Evolutionary conservation across 176 grass and related monocot genomes (phyloP).

Genomic region (Aegilops umbellulata): DNA sequence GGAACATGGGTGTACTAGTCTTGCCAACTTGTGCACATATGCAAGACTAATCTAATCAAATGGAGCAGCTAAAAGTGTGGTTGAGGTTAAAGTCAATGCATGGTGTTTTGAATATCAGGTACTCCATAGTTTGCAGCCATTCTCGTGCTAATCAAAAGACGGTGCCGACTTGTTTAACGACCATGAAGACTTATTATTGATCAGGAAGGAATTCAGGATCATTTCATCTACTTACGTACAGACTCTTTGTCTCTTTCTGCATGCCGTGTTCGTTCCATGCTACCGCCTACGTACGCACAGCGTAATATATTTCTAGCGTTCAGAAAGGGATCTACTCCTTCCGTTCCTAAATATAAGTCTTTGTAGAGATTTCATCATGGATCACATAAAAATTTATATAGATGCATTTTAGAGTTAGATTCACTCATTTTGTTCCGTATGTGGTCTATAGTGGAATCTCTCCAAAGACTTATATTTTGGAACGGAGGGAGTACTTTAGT

Average conservation of each 20-base stretch:
- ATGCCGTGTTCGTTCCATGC: not conserved
- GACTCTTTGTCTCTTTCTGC: not conserved
- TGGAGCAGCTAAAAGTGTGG: too few species aligned
- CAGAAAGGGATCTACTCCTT: too few species aligned
- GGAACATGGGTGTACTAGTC: not conserved
- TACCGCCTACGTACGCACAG: too few species aligned
- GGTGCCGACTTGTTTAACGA: constrained; percentile 22
- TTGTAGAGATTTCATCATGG: too few species aligned
- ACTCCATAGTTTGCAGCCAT: not conserved
- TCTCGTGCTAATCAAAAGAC: constrained; percentile 33
- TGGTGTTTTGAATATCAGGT: not conserved
- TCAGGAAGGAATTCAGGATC: not conserved
- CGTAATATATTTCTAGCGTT: too few species aligned
- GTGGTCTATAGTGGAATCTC: too few species aligned
- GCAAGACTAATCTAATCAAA: not conserved
- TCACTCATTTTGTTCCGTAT: too few species aligned
- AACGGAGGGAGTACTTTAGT: too few species aligned
- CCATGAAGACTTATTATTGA: not conserved
- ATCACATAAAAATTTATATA: too few species aligned
- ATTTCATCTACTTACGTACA: not conserved
- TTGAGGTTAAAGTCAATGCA: not conserved
- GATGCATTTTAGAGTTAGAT: too few species aligned
- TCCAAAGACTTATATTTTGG: too few species aligned
- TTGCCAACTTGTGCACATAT: not conserved
- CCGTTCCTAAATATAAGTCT: too few species aligned